Conservation (phyloP, 176 grass and related monocot genomes). For the Alloteropsis semialata region DNA sequence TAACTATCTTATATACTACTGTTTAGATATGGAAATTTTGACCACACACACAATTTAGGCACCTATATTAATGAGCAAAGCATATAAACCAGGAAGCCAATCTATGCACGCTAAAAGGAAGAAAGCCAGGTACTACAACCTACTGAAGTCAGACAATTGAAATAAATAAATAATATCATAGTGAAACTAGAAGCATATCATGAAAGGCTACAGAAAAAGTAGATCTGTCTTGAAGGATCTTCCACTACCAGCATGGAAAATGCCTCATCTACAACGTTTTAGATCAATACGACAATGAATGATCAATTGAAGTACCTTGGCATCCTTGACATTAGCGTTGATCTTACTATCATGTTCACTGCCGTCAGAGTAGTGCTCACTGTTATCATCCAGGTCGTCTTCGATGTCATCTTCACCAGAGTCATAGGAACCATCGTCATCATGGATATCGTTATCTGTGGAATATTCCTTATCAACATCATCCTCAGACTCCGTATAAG, state of each 20-base stretch:
- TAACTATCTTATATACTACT: neutral
- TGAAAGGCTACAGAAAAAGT: conserved; percentile 17
- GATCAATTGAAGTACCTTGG: conserved; percentile 55
- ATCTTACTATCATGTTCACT: conserved; percentile 46
- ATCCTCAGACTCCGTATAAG: conserved; percentile 81
- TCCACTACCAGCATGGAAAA: neutral
- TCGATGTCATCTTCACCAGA: conserved; percentile 61
- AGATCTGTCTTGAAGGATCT: neutral
- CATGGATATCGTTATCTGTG: conserved; percentile 67
- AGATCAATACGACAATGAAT: conserved; percentile 30
- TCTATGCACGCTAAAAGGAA: conserved; percentile 3
- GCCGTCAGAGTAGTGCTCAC: conserved; percentile 44
- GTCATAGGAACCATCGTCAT: conserved; percentile 71
- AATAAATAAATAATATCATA: neutral
- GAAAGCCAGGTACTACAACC: neutral
- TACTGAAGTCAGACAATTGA: neutral
- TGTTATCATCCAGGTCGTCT: conserved; percentile 56
- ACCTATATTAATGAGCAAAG: neutral
- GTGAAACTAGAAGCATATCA: neutral
- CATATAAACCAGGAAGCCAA: neutral
- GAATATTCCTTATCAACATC: conserved; percentile 75
- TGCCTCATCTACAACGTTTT: conserved; percentile 15
- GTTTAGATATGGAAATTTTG: neutral
- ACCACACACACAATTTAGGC: neutral
- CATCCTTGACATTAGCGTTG: conserved; percentile 35